Evolutionary conservation across 257 asterid species (phyloP).

Genomic region (Plantago ovata): DNA sequence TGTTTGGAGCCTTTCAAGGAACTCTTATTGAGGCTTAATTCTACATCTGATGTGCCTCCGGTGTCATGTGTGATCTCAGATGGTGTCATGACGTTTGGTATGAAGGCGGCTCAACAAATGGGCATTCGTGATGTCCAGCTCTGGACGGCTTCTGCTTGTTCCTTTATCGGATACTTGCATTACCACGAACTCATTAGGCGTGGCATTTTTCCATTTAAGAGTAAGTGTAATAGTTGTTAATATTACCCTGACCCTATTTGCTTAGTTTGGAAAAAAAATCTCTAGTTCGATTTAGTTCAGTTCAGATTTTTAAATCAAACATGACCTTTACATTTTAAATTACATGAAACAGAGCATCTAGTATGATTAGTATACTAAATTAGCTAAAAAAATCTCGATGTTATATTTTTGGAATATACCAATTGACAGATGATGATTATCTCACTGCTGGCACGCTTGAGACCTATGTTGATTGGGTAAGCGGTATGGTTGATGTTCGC

Average conservation of each 20-base stretch:
- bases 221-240: no score
- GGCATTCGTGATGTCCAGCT: constrained; percentile 45
- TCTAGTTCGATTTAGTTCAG: no score
- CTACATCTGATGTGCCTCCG: constrained; percentile 28
- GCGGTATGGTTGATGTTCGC: background rate
- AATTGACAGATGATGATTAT: constrained; percentile 10
- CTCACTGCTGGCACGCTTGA: constrained; percentile 2
- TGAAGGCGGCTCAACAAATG: constrained; percentile 40
- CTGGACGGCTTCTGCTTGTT: constrained; percentile 53
- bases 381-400: no score
- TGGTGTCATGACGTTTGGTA: constrained; percentile 44
- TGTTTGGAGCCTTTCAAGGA: constrained; percentile 40
- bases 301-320: no score
- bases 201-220: constrained; percentile 42
- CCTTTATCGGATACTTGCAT: constrained; percentile 45
- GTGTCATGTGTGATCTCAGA: constrained; percentile 42
- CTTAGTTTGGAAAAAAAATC: no score
- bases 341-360: no score
- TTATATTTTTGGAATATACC: no score
- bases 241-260: no score
- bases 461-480: constrained; percentile 4
- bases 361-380: no score
- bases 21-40: constrained; percentile 31
- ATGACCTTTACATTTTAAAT: no score
- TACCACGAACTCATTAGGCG: constrained; percentile 29